Evolutionary conservation across 2,329 filamentous ascomycete genomes (phyloP).

Genomic region (Ophiostoma pallidulum): DNA sequence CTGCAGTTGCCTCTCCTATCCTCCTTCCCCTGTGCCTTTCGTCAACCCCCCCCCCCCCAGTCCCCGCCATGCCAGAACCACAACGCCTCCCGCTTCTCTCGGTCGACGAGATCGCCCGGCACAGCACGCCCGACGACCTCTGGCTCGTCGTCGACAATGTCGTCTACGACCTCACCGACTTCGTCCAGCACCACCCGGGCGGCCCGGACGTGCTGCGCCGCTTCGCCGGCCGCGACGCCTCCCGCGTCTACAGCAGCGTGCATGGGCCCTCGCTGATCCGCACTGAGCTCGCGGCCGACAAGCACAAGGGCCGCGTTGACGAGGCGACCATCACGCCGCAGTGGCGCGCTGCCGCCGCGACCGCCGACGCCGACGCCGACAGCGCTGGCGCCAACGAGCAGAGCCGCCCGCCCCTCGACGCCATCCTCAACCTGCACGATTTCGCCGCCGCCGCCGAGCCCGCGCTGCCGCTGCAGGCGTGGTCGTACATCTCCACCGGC

Average conservation of each 20-base stretch:
- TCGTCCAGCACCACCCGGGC: conserved; percentile 37
- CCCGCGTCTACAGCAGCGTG: conserved; percentile 39
- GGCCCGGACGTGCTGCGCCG: conserved; percentile 35
- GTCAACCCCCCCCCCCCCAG: neutral
- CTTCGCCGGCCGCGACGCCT: conserved; percentile 45
- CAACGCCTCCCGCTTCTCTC: conserved; percentile 1
- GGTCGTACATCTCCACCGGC: conserved; percentile 47
- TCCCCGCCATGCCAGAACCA: neutral
- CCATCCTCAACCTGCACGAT: conserved; percentile 30
- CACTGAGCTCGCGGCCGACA: conserved; percentile 33
- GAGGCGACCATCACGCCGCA: conserved; percentile 24
- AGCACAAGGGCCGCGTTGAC: conserved; percentile 40
- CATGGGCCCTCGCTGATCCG: conserved; percentile 35
- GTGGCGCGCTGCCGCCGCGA: conserved; percentile 11
- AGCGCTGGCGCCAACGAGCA: neutral
- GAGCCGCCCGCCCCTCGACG: conserved; percentile 11
- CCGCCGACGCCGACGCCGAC: conserved; percentile 12
- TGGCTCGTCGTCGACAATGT: conserved; percentile 62
- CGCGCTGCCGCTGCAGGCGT: conserved; percentile 37
- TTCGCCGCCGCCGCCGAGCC: conserved; percentile 38
- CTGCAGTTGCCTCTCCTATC: neutral
- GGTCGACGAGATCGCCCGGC: conserved; percentile 32
- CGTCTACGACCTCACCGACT: conserved; percentile 62
- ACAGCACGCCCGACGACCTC: conserved; percentile 39
- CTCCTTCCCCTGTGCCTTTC: neutral